These are phyloP conservation scores for Emmonsia crescens DNA, from an alignment of 2,329 filamentous ascomycete genomes.

Conservation along the genomic window DNA sequence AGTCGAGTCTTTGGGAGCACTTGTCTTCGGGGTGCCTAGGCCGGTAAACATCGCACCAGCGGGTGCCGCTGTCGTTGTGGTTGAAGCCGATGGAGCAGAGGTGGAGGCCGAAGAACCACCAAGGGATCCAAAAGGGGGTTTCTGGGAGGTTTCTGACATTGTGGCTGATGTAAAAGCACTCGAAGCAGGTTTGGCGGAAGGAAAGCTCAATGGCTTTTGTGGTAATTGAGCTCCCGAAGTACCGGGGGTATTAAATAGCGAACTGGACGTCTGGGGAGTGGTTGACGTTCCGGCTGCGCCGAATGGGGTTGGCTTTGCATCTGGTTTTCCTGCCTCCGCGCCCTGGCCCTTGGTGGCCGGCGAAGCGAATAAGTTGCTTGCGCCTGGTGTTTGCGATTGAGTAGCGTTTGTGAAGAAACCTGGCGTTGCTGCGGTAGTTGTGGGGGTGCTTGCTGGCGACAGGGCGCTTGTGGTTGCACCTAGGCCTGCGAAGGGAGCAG, in stretches of 20 bases:
- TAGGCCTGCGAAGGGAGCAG: background rate
- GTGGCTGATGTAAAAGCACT: constrained; percentile 17
- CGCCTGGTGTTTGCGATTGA: constrained; percentile 21
- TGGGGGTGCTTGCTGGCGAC: constrained; percentile 12
- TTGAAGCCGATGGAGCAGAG: constrained; percentile 6
- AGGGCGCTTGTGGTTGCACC: constrained; percentile 16
- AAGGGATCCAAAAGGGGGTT: background rate
- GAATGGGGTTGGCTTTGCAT: constrained; percentile 8
- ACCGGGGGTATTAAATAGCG: constrained; percentile 8
- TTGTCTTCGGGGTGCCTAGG: constrained; percentile 17
- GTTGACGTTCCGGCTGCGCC: constrained; percentile 13
- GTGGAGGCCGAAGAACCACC: constrained; percentile 8
- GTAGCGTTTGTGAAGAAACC: constrained; percentile 22
- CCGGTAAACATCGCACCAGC: constrained; percentile 20
- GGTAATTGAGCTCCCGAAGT: constrained; percentile 4
- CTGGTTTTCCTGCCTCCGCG: constrained; percentile 1
- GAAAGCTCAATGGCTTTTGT: constrained; percentile 4
- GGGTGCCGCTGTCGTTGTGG: constrained; percentile 12
- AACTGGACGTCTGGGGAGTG: constrained; percentile 8
- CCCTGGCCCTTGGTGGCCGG: constrained; percentile 2
- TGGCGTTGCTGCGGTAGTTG: constrained; percentile 14
- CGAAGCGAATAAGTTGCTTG: constrained; percentile 18
- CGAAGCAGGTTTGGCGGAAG: constrained; percentile 4
- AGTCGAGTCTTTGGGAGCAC: constrained; percentile 17
- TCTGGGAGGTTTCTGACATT: constrained; percentile 18